phyloP scores from a whole-genome alignment of 1,139 yeast genomes.

The Hansenula sp. region DNA sequence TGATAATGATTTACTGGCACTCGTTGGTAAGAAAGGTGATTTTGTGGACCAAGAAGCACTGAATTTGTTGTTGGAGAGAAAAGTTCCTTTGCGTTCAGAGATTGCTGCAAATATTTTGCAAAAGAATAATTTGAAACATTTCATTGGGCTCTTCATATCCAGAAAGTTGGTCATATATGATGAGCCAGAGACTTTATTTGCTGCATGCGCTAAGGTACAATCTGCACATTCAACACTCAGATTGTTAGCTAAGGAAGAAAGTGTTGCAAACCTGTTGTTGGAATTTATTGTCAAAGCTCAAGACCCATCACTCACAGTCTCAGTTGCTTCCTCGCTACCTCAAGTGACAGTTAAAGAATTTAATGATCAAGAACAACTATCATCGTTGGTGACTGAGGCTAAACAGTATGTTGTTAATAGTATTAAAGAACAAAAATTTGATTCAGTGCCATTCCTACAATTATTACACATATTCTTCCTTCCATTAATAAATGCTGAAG shows the following conservation, averaged over 20 bases:
- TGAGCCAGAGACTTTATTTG: slow-evolving; percentile 8
- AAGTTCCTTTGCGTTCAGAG: slow-evolving; percentile 9
- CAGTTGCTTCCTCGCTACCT: slow-evolving; percentile 14
- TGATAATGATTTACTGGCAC: slow-evolving; percentile 9
- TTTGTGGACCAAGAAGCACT: slow-evolving; percentile 10
- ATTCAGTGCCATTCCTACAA: slow-evolving; percentile 12
- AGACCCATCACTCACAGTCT: slow-evolving; percentile 11
- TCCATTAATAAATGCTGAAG: slow-evolving; percentile 7
- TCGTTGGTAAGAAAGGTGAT: slow-evolving; percentile 1
- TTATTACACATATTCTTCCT: slow-evolving; percentile 13
- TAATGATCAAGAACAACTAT: slow-evolving; percentile 2
- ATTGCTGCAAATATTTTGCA: slow-evolving; percentile 2
- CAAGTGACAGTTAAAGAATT: neutral
- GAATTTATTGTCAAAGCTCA: slow-evolving; percentile 5
- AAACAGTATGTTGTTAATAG: slow-evolving; percentile 11
- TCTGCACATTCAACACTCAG: no score
- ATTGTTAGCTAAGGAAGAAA: slow-evolving; percentile 5
- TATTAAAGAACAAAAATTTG: slow-evolving; percentile 14
- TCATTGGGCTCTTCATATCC: slow-evolving; percentile 7
- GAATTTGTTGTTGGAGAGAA: slow-evolving; percentile 10
- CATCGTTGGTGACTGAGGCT: slow-evolving; percentile 6
- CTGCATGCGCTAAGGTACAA: no score
- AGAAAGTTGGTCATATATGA: slow-evolving; percentile 14
- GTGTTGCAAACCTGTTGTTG: slow-evolving; percentile 5
- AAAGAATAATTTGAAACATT: neutral